Conservation (phyloP, 495 filamentous ascomycete genomes). For the Coniosporium apollinis region DNA sequence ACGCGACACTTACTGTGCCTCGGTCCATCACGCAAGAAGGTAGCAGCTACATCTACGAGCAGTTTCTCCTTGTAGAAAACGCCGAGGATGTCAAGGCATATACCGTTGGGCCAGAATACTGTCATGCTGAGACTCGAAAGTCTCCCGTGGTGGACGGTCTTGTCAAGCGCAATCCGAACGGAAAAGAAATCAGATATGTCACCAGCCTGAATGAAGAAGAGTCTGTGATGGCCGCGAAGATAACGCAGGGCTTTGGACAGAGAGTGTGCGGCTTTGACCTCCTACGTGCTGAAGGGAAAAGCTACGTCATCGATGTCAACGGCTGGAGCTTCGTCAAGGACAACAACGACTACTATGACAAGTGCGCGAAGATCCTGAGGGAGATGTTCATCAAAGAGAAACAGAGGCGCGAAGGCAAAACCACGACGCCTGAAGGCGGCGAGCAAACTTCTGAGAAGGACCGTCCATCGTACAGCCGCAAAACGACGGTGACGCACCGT, state of each 20-base stretch:
- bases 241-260: conserved; percentile 85
- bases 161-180: conserved; percentile 87
- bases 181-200: conserved; percentile 92
- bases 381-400: conserved; percentile 74
- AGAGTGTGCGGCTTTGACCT: conserved; percentile 94
- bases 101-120: conserved; percentile 84
- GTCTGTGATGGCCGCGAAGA: conserved; percentile 68
- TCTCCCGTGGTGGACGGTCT: conserved; percentile 93
- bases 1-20: conserved; percentile 55
- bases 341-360: conserved; percentile 96
- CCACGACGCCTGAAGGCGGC: conserved; percentile 19
- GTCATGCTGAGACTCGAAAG: conserved; percentile 92
- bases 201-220: conserved; percentile 71
- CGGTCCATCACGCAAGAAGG: conserved; percentile 60
- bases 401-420: conserved; percentile 34
- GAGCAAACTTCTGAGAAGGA: conserved; percentile 16
- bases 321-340: conserved; percentile 99
- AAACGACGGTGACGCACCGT: conserved; percentile 19
- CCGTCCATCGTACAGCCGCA: conserved; percentile 6
- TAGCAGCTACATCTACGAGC: conserved; percentile 87
- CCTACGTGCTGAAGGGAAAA: conserved; percentile 69
- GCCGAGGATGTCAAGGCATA: conserved; percentile 98
- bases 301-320: conserved; percentile 97
- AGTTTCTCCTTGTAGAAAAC: conserved; percentile 90
- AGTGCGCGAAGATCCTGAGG: conserved; percentile 66